A percentile compares a stretch with the other conserved stretches of the same genome.
These are phyloP conservation scores for Vigna mungo DNA, from an alignment of 306 rosid species.

Conservation along the genomic window DNA sequence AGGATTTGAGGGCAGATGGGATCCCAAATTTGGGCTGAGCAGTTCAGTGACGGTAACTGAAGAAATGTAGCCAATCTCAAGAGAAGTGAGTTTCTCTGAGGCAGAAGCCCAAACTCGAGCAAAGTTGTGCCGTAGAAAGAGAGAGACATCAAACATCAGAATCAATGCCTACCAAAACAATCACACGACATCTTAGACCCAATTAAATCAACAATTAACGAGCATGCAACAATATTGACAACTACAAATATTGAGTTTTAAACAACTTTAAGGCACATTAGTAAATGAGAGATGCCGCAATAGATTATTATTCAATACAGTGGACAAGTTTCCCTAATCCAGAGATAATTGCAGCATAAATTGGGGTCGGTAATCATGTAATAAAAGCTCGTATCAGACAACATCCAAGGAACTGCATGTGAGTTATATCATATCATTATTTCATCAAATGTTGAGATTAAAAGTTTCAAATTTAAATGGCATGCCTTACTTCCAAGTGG, in stretches of 20 bases:
- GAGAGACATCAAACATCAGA: slow-evolving; percentile 92
- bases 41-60: slow-evolving; percentile 84
- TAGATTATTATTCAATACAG: not conserved
- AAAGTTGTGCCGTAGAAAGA: slow-evolving; percentile 72
- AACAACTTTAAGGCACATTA: not conserved
- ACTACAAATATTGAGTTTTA: not conserved
- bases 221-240: slow-evolving; percentile 12
- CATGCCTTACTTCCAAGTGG: slow-evolving; percentile 71
- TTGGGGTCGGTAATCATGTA: too few species aligned
- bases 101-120: slow-evolving; percentile 85
- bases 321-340: too few species aligned
- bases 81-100: slow-evolving; percentile 75
- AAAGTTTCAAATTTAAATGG: too few species aligned
- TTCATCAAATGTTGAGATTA: not conserved
- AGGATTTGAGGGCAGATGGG: slow-evolving; percentile 54
- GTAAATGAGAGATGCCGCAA: not conserved
- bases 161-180: slow-evolving; percentile 64
- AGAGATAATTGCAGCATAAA: too few species aligned
- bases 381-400: not conserved
- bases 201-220: slow-evolving; percentile 29
- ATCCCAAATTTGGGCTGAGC: slow-evolving; percentile 73
- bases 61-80: slow-evolving; percentile 89
- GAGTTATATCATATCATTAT: too few species aligned
- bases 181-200: slow-evolving; percentile 42
- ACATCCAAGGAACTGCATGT: not conserved